These are phyloP conservation scores for Geum urbanum DNA, from an alignment of 306 rosid genomes.

Conservation along the genomic window DNA sequence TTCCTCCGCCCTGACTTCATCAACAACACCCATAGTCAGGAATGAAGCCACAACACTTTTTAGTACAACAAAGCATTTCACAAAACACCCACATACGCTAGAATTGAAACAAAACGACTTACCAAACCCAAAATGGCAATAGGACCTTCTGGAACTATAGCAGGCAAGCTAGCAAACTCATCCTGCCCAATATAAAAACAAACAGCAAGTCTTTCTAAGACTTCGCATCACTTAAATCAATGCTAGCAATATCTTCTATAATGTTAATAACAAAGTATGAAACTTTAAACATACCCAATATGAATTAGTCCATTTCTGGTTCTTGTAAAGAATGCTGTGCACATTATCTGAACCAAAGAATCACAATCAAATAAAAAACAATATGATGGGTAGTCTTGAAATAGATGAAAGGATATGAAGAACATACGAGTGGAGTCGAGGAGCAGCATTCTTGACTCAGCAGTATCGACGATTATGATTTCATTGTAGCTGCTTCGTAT, in stretches of 20 bases:
- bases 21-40: conserved; percentile 14
- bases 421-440: conserved; percentile 66
- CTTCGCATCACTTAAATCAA: neutral
- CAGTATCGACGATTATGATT: conserved; percentile 61
- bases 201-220: neutral
- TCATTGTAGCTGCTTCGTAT: conserved; percentile 58
- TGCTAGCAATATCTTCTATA: neutral
- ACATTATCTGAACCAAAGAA: conserved; percentile 51
- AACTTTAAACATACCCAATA: conserved; percentile 59
- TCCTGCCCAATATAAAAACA: conserved; percentile 53
- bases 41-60: conserved; percentile 11
- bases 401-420: neutral
- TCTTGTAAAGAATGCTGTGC: conserved; percentile 78
- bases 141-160: conserved; percentile 87
- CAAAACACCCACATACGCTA: conserved; percentile 9
- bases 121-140: conserved; percentile 92
- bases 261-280: neutral
- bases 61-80: conserved; percentile 15
- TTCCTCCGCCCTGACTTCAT: conserved; percentile 83
- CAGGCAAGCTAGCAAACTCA: conserved; percentile 87
- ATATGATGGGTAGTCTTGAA: neutral
- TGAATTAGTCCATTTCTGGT: conserved; percentile 73
- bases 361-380: conserved; percentile 1
- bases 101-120: conserved; percentile 48
- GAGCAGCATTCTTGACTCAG: conserved; percentile 64